Percentiles rank a stretch among this genome's conserved stretches.
Evolutionary conservation across 352 stramenopile genomes (phyloP).

Genomic region (Elongisporangium prolatum): DNA sequence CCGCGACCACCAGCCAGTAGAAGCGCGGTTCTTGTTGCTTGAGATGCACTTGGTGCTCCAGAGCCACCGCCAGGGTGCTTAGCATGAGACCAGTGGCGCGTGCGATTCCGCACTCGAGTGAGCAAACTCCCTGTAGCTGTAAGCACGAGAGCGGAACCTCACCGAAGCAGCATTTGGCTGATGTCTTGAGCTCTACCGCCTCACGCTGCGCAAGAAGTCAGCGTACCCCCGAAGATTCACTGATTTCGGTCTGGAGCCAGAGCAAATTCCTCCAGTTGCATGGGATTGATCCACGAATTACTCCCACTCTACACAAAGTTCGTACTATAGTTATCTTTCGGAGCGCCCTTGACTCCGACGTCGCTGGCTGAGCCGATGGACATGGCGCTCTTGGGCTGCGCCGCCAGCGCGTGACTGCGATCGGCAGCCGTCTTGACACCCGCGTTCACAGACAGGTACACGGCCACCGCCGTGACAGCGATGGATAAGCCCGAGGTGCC

Average conservation of each 20-base stretch:
- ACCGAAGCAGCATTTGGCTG: neutral
- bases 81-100: neutral
- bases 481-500: slow-evolving; percentile 24
- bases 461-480: slow-evolving; percentile 20
- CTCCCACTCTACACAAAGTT: slow-evolving; percentile 20
- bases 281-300: neutral
- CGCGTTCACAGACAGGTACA: slow-evolving; percentile 20
- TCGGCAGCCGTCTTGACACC: slow-evolving; percentile 8
- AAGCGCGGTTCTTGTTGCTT: neutral
- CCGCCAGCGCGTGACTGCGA: neutral
- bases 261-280: neutral
- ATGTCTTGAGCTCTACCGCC: neutral
- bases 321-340: slow-evolving; percentile 31
- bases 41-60: neutral
- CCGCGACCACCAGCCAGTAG: neutral
- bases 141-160: neutral
- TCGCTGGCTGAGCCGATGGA: slow-evolving; percentile 13
- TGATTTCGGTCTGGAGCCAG: neutral
- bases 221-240: neutral
- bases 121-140: too few species aligned
- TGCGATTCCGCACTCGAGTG: neutral
- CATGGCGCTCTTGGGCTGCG: slow-evolving; percentile 2
- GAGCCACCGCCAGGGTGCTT: neutral
- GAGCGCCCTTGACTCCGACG: slow-evolving; percentile 13
- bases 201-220: neutral